Conservation (phyloP, 805 yeast genomes). For the Nakazawaea laoshanensis region DNA sequence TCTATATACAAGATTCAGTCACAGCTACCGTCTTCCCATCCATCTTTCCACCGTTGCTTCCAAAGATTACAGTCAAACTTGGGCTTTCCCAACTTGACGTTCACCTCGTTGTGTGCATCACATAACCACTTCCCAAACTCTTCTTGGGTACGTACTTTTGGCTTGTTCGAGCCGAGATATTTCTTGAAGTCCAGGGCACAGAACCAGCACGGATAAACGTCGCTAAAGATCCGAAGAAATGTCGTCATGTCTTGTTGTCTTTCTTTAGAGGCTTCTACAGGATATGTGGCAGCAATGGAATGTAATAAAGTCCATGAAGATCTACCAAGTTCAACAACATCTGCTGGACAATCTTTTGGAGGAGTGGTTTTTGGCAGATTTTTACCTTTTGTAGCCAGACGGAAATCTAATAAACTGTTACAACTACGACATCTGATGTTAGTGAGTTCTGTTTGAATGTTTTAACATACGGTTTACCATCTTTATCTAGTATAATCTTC, state of each 20-base stretch:
- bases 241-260: conserved; percentile 67
- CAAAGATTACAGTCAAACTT: conserved; percentile 81
- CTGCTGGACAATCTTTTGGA: conserved; percentile 70
- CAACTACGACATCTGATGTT: conserved; percentile 66
- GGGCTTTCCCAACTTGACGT: conserved; percentile 77
- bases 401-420: conserved; percentile 74
- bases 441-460: conserved; percentile 4
- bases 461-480: conserved; percentile 83
- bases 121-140: conserved; percentile 88
- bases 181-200: conserved; percentile 80
- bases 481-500: conserved; percentile 68
- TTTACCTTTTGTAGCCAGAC: conserved; percentile 35
- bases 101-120: conserved; percentile 93
- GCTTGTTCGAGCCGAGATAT: conserved; percentile 46
- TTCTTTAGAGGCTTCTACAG: conserved; percentile 49
- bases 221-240: conserved; percentile 64
- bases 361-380: conserved; percentile 2
- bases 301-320: conserved; percentile 92
- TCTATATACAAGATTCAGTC: conserved; percentile 19
- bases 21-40: conserved; percentile 69
- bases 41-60: conserved; percentile 93
- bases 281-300: conserved; percentile 83
- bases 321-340: conserved; percentile 69
- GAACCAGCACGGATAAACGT: conserved; percentile 87
- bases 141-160: conserved; percentile 58